A percentile compares a stretch with the other conserved stretches of the same genome.
These are phyloP conservation scores for Diaporthe australafricana DNA, from an alignment of 2,329 filamentous ascomycete species.

Conservation along the genomic window DNA sequence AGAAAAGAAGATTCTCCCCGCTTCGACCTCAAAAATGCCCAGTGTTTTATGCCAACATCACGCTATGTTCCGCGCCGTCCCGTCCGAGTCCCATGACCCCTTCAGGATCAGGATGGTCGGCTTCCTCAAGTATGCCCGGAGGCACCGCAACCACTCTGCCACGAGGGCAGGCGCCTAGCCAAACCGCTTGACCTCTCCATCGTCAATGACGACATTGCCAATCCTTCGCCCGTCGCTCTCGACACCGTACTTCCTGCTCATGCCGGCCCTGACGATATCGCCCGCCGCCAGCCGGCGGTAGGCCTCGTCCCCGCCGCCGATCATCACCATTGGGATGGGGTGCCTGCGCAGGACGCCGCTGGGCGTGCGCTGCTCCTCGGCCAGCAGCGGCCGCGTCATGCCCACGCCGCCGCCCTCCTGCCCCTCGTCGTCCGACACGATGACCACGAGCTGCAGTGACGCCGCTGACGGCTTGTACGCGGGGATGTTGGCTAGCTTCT, in stretches of 20 bases:
- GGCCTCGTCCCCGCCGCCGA: constrained; percentile 75
- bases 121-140: not conserved
- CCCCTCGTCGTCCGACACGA: constrained; percentile 73
- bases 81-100: not conserved
- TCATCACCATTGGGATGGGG: constrained; percentile 85
- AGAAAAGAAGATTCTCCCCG: not conserved
- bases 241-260: constrained; percentile 83
- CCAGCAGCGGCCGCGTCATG: constrained; percentile 74
- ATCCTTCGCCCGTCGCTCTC: constrained; percentile 84
- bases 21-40: not conserved
- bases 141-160: too few species aligned
- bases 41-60: not conserved
- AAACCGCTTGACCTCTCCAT: constrained; percentile 43
- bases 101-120: not conserved
- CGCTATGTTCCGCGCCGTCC: not conserved
- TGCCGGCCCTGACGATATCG: constrained; percentile 74
- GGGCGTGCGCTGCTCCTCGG: constrained; percentile 78
- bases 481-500: constrained; percentile 89
- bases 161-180: not conserved
- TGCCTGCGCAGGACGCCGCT: constrained; percentile 76
- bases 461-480: constrained; percentile 71
- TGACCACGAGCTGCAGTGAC: constrained; percentile 82
- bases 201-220: constrained; percentile 78
- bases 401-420: constrained; percentile 45
- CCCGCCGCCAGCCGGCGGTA: constrained; percentile 68